phyloP scores from a whole-genome alignment of 306 rosid species.

The Vicia faba region DNA sequence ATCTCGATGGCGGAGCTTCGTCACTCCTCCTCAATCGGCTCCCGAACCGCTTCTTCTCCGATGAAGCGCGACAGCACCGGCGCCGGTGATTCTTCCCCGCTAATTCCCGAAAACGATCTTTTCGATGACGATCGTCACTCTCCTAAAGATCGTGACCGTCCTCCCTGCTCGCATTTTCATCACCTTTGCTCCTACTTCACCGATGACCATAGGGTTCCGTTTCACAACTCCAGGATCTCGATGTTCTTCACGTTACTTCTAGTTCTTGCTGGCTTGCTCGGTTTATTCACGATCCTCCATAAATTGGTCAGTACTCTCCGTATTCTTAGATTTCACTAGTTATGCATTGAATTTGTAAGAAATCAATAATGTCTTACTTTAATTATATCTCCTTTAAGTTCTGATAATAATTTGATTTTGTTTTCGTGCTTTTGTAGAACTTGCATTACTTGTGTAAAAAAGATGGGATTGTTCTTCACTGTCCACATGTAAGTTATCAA shows the following conservation, averaged over 20 bases:
- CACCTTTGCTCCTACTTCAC: slow-evolving; percentile 56
- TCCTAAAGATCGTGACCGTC: slow-evolving; percentile 79
- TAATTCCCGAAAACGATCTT: slow-evolving; percentile 51
- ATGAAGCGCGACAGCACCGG: slow-evolving; percentile 83
- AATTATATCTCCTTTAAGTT: background rate
- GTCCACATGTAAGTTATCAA: slow-evolving; percentile 76
- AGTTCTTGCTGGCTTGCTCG: slow-evolving; percentile 50
- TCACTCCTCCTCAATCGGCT: slow-evolving; percentile 72
- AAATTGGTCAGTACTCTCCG: slow-evolving; percentile 56
- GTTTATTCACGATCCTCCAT: slow-evolving; percentile 56
- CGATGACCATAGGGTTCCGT: slow-evolving; percentile 85
- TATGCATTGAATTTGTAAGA: background rate
- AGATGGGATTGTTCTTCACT: slow-evolving; percentile 90
- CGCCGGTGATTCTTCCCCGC: slow-evolving; percentile 66
- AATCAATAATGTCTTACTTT: too few relatives aligned
- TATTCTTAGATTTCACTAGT: background rate
- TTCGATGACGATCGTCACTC: slow-evolving; percentile 74
- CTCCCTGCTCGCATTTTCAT: slow-evolving; percentile 51
- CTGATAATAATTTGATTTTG: slow-evolving; percentile 13
- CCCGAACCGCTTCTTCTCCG: slow-evolving; percentile 79
- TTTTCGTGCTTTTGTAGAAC: slow-evolving; percentile 57
- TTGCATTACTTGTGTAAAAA: slow-evolving; percentile 88
- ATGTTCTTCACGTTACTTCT: slow-evolving; percentile 47
- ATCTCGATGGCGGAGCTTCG: slow-evolving; percentile 90
- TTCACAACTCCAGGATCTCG: slow-evolving; percentile 73